Base-by-base conservation (phyloP, 2,329 filamentous ascomycete species). In the Clonostachys chloroleuca region DNA sequence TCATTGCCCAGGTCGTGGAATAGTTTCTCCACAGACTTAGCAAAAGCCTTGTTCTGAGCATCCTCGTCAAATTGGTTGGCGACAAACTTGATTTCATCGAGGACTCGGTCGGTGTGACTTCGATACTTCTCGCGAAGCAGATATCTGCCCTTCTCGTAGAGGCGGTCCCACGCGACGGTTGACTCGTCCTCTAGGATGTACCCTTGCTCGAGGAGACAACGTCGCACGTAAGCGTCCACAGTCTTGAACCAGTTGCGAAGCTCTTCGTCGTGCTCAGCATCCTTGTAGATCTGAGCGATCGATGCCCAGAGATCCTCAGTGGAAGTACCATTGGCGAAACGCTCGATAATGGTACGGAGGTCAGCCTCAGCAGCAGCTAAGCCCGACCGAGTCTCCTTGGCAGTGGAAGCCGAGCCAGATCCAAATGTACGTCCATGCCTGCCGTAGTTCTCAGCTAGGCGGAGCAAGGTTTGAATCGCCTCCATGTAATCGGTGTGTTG, bases 291-390 rank as follows among this genome's bases (percentile, higher is more conserved):
- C 53, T 83, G 80, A 55, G 91, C 86, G 65, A 99, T 86, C 1
- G 91, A 83, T 16, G 87, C 84, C 71, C 94, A 90, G 5, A 97
- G 73, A 55, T 95, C 89, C 53, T 95, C 86, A 34, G 84, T 83
- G 0, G 92, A 96, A 9, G 94, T 97, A 60, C 86, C 86, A 67
- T 99, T 97, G 62, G 94, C 94, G 58, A 96, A 97, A 43, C 94
- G 87, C 74, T 97, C 94, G 55, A 99, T 84, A 17, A 99, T 75
- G 9, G 83, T 89, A 81, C 89, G 75, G 71, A 67, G 77, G 62
- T 96, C 86, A 67, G 80, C 75, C 72, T 96, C 89, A 45, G 89
- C 90, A 47, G 77, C 74, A 47, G 81, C 71, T 44, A 97, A 71
- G 49, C 78, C 76, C 52, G 81, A 74, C 55, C 87, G 84, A 52